A percentile compares a stretch with the other conserved stretches of the same genome.
Conservation (phyloP, 306 rosid species). For the Lathyrus sativus region DNA sequence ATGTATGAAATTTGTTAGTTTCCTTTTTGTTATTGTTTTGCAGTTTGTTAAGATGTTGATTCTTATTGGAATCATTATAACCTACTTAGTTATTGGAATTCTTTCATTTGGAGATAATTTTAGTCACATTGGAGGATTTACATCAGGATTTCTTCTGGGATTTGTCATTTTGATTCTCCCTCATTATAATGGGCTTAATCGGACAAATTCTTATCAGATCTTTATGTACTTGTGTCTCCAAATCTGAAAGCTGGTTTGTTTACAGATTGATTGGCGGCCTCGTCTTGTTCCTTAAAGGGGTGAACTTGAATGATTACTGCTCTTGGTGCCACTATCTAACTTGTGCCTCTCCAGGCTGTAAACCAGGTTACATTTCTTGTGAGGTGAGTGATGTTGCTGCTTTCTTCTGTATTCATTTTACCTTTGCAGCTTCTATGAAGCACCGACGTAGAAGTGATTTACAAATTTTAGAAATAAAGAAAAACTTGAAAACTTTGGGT, state of each 20-base stretch:
- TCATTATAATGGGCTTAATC: conserved; percentile 28
- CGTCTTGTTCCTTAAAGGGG: conserved; percentile 47
- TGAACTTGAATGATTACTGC: conserved; percentile 48
- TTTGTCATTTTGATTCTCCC: conserved; percentile 67
- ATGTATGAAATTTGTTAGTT: too few species aligned
- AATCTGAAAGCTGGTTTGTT: conserved; percentile 14
- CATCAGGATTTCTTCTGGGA: conserved; percentile 84
- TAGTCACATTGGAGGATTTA: conserved; percentile 83
- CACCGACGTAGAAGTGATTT: neutral
- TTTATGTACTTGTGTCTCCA: neutral
- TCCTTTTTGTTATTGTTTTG: conserved; percentile 27
- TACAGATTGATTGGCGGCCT: conserved; percentile 47
- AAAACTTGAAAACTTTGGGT: too few species aligned
- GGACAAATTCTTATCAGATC: neutral
- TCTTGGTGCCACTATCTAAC: conserved; percentile 64
- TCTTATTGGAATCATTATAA: conserved; percentile 49
- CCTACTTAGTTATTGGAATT: conserved; percentile 70
- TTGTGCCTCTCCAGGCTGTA: conserved; percentile 55
- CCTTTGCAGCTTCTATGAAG: neutral
- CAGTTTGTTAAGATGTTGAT: conserved; percentile 63
- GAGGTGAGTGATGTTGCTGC: conserved; percentile 39
- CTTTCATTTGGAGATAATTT: conserved; percentile 78
- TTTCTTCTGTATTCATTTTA: too few species aligned
- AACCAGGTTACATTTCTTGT: conserved; percentile 36
- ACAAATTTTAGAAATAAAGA: too few species aligned